Conservation (phyloP, 768 basidiomycete genomes). For the Trametes villosa region DNA sequence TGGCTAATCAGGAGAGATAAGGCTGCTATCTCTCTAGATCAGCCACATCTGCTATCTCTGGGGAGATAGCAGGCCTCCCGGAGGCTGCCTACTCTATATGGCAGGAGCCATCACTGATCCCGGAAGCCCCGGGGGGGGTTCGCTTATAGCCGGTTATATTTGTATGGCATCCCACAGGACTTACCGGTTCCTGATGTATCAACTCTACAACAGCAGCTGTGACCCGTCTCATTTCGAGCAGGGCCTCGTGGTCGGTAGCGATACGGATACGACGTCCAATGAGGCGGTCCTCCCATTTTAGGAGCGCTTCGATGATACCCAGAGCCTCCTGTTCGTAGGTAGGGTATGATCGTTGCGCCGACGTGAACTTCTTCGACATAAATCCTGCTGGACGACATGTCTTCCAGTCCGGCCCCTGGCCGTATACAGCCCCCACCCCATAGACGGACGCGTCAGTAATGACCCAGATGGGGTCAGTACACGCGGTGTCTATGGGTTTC, state of each 20-base stretch:
- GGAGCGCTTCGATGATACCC: constrained; percentile 22
- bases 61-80: no score
- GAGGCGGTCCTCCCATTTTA: constrained; percentile 41
- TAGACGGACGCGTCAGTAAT: constrained; percentile 26
- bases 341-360: constrained; percentile 30
- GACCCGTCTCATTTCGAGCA: no score
- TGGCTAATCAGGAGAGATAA: no score
- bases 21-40: no score
- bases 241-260: constrained; percentile 14
- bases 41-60: no score
- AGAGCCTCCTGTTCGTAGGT: constrained; percentile 29
- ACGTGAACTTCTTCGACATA: constrained; percentile 35
- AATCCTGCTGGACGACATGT: constrained; percentile 34
- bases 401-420: constrained; percentile 34
- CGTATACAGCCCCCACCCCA: constrained; percentile 29
- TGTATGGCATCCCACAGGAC: no score
- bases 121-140: no score
- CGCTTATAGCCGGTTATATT: no score
- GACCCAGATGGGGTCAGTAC: constrained; percentile 26
- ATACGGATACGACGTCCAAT: constrained; percentile 21
- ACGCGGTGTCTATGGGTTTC: constrained; percentile 16
- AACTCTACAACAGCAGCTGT: no score
- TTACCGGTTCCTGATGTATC: constrained; percentile 33
- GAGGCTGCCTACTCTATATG: no score
- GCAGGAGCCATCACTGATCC: no score